phyloP scores from a whole-genome alignment of 164 flowering plant genomes.

The Aristolochia fimbriata region DNA sequence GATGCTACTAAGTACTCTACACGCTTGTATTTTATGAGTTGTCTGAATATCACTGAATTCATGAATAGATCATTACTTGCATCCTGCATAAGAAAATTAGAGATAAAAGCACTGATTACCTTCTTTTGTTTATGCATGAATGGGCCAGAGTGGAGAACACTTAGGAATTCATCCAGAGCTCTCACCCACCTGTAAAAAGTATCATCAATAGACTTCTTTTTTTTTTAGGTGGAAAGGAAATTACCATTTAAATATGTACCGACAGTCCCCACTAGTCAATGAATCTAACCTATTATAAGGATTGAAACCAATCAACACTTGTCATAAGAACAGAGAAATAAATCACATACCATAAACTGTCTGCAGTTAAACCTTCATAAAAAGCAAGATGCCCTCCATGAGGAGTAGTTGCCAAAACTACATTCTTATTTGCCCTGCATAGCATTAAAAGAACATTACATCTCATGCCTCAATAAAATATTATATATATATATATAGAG shows the following conservation, averaged over 20 bases:
- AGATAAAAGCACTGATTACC: conserved; percentile 10
- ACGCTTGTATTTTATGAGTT: no score
- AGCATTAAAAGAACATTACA: conserved; percentile 5
- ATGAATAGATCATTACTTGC: no score
- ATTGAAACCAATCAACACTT: not conserved
- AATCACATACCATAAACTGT: conserved; percentile 44
- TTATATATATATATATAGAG: no score
- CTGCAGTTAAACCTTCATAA: conserved; percentile 70
- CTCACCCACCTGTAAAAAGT: conserved; percentile 48
- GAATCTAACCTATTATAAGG: not conserved
- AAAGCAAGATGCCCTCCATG: conserved; percentile 92
- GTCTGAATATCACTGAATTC: no score
- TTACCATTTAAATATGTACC: no score
- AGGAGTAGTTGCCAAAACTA: conserved; percentile 64
- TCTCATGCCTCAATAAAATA: not conserved
- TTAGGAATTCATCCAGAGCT: conserved; percentile 45
- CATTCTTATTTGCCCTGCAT: conserved; percentile 60
- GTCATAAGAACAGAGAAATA: not conserved
- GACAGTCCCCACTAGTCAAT: not conserved
- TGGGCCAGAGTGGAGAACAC: conserved; percentile 29
- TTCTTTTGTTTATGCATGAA: conserved; percentile 26
- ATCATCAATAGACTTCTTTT: not conserved
- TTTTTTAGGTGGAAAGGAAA: no score
- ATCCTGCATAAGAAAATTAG: not conserved
- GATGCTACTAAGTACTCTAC: no score